Base-by-base conservation (phyloP, 257 asterid species). In the Salvia miltiorrhiza region DNA sequence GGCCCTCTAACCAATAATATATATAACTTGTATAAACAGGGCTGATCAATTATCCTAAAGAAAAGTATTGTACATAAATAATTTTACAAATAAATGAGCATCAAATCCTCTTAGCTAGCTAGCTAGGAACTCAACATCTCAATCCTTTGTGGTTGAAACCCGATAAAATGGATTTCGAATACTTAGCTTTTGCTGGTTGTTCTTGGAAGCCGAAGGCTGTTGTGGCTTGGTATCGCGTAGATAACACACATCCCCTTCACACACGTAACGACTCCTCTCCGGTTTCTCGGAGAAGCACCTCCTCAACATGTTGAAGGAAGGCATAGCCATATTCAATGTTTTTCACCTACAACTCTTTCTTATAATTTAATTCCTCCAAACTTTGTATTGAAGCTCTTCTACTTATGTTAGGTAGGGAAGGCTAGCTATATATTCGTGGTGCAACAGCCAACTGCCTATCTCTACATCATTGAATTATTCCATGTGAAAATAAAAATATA, bases 181-280 rank as follows among this genome's bases (percentile, higher is more conserved):
- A 35, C 55, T 69, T 10, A 40, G 40, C 41, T 69, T 78, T 1
- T 23, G 56, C 5, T 44, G 49, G 26, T 47, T 60, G 60, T 78
- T 81, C 79, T 75, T 78, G 26, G 58, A 40, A 21, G 50, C 26
- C 8, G 63, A 39, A 13, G 37, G 28, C 33, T 40, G 13, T 4
- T n/a, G 52, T 0, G 70, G 56, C 72, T 81, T 81, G 0, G 61
- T 6, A 16, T 69, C 73, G 6, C 79, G 73, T 32, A 82, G 13
- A 35, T 73, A 76, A 62, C 86, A 79, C 14, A 76, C 80, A 1
- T 76, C 87, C 0, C 84, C 87, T 48, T 82, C 74, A 1, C 87
- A 79, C 0, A 67, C 76, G 40, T 61, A 71, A 1, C 35, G 58
- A 0, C 75, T 67, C 39, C 69, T 67, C 56, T 62, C 80, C 37